Conservation (phyloP, 2,329 filamentous ascomycete species). For the Talaromyces sp. region DNA sequence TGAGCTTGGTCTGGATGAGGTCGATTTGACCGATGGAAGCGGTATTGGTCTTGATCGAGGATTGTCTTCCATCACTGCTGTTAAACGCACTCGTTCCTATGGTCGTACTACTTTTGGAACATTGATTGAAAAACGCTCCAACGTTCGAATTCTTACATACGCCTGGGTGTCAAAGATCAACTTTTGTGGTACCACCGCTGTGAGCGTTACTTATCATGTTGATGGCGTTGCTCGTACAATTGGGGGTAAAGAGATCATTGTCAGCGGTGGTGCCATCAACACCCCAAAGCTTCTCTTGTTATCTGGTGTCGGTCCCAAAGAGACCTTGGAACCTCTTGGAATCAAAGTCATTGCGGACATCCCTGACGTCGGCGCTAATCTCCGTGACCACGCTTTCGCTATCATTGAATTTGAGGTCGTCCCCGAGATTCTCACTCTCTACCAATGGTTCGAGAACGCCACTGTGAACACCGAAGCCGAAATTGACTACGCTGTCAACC, state of each 20-base stretch:
- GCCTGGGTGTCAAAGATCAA: not conserved
- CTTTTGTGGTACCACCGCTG: not conserved
- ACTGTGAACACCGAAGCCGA: constrained; percentile 6
- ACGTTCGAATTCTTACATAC: not conserved
- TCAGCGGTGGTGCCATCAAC: constrained; percentile 44
- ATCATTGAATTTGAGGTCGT: constrained; percentile 35
- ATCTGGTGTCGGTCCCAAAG: constrained; percentile 30
- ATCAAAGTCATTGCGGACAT: constrained; percentile 23
- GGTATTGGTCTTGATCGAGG: not conserved
- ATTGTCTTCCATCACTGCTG: not conserved
- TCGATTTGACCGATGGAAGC: not conserved
- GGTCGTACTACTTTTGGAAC: not conserved
- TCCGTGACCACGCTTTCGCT: constrained; percentile 43
- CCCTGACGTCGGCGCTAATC: constrained; percentile 32
- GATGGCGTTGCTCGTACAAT: not conserved
- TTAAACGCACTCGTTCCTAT: not conserved
- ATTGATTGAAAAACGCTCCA: not conserved
- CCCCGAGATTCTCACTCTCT: constrained; percentile 31
- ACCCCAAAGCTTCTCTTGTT: constrained; percentile 38
- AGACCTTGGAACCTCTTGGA: constrained; percentile 25
- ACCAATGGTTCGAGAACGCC: constrained; percentile 29
- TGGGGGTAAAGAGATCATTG: constrained; percentile 39
- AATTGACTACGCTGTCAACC: constrained; percentile 16
- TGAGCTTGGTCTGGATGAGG: not conserved
- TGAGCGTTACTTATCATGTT: not conserved